A percentile compares a stretch with the other conserved stretches of the same genome.
Evolutionary conservation across 2,329 filamentous ascomycete species (phyloP).

Genomic region (Pyricularia pennisetigena): DNA sequence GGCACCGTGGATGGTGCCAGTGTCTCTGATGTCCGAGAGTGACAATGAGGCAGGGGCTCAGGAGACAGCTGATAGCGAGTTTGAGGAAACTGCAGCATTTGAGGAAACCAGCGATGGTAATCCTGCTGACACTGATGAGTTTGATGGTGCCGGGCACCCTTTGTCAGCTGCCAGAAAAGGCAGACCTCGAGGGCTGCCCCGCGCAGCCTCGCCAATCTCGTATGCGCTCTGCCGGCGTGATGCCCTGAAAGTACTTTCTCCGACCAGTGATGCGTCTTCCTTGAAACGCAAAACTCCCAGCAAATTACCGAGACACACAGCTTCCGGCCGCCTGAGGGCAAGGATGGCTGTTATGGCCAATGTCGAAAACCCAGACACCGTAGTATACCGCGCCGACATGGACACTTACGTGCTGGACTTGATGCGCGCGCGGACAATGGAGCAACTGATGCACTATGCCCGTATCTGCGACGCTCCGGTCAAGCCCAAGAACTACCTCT

Average conservation of each 20-base stretch:
- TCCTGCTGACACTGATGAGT: background rate
- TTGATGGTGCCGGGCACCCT: background rate
- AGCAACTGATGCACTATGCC: constrained; percentile 32
- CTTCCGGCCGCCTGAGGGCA: constrained; percentile 10
- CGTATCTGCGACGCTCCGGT: constrained; percentile 14
- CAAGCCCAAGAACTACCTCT: constrained; percentile 25
- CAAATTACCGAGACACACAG: too few relatives aligned
- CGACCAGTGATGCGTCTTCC: too few relatives aligned
- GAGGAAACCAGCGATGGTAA: background rate
- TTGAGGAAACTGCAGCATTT: background rate
- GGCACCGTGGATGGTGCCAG: constrained; percentile 46
- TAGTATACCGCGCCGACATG: constrained; percentile 46
- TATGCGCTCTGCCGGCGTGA: constrained; percentile 23
- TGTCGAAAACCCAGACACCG: constrained; percentile 9
- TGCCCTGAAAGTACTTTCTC: constrained; percentile 17
- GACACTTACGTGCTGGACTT: constrained; percentile 37
- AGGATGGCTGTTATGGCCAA: background rate
- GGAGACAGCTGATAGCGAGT: background rate
- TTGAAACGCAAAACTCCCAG: background rate
- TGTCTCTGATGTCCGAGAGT: background rate
- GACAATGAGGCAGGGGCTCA: background rate
- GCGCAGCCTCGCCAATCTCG: background rate
- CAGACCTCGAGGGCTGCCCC: constrained; percentile 5
- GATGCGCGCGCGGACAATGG: constrained; percentile 35
- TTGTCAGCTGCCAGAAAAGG: background rate